Evolutionary conservation across 164 flowering plant genomes (phyloP).

Genomic region (Dillenia turbinata): DNA sequence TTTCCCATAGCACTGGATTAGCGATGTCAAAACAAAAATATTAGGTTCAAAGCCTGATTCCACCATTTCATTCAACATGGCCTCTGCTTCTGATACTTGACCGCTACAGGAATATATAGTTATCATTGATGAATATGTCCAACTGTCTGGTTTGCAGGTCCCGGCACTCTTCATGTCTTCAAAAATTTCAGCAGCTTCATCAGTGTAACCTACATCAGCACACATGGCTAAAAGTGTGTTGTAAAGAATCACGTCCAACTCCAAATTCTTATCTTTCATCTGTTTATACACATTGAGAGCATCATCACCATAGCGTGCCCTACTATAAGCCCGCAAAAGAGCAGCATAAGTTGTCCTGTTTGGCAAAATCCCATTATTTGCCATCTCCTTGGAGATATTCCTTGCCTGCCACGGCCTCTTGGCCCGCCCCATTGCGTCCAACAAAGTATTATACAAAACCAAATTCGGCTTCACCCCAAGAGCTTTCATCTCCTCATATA

Average conservation of each 20-base stretch:
- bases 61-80: conserved; percentile 60
- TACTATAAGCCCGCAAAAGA: conserved; percentile 61
- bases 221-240: conserved; percentile 78
- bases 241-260: conserved; percentile 53
- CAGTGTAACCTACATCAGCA: conserved; percentile 71
- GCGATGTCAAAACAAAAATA: conserved; percentile 71
- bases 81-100: conserved; percentile 70
- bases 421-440: conserved; percentile 93
- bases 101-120: conserved; percentile 78
- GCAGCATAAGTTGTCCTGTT: conserved; percentile 69
- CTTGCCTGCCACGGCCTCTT: conserved; percentile 90
- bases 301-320: conserved; percentile 73
- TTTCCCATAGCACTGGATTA: conserved; percentile 88
- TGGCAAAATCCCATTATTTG: conserved; percentile 44
- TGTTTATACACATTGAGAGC: conserved; percentile 62
- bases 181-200: conserved; percentile 69
- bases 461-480: conserved; percentile 61
- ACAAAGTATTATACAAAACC: conserved; percentile 60
- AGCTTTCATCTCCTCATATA: conserved; percentile 94
- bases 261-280: conserved; percentile 80
- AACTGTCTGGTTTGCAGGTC: conserved; percentile 63
- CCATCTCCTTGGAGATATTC: conserved; percentile 58
- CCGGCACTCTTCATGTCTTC: conserved; percentile 67
- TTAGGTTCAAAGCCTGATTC: conserved; percentile 81
- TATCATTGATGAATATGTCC: conserved; percentile 82